Evolutionary conservation across 2,329 filamentous ascomycete species (phyloP).

Genomic region (Cladorrhinum sp.): DNA sequence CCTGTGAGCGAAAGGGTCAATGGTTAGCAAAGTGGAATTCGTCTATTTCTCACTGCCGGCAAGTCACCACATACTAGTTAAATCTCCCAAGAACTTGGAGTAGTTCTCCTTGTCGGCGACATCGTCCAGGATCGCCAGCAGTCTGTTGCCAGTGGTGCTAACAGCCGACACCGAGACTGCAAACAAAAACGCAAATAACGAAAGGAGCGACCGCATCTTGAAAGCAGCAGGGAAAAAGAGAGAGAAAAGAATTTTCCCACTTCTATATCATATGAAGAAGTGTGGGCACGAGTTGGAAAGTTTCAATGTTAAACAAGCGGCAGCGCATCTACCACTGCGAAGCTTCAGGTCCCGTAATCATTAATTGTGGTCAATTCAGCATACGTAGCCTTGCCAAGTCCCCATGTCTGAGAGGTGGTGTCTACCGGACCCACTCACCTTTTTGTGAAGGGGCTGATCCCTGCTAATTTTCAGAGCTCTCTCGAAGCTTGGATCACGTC

Average conservation of each 20-base stretch:
- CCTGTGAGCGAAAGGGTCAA: slow-evolving; percentile 51
- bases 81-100: slow-evolving; percentile 73
- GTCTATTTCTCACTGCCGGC: neutral
- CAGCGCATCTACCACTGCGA: slow-evolving; percentile 11
- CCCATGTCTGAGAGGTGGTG: slow-evolving; percentile 8
- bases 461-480: neutral
- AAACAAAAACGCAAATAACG: slow-evolving; percentile 65
- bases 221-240: slow-evolving; percentile 6
- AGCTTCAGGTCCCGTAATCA: slow-evolving; percentile 11
- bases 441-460: neutral
- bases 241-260: slow-evolving; percentile 5
- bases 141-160: slow-evolving; percentile 73
- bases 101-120: slow-evolving; percentile 76
- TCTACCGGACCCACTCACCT: slow-evolving; percentile 10
- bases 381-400: slow-evolving; percentile 39
- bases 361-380: slow-evolving; percentile 24
- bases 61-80: slow-evolving; percentile 53
- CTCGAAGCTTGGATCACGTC: neutral
- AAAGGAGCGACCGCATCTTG: slow-evolving; percentile 69
- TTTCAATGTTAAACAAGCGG: slow-evolving; percentile 15
- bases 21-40: slow-evolving; percentile 25
- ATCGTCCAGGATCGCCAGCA: slow-evolving; percentile 86
- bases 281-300: slow-evolving; percentile 24
- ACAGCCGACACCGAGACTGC: slow-evolving; percentile 67
- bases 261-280: slow-evolving; percentile 22